Base-by-base conservation (phyloP, 2,329 filamentous ascomycete genomes). In the Triangularia verruculosa region DNA sequence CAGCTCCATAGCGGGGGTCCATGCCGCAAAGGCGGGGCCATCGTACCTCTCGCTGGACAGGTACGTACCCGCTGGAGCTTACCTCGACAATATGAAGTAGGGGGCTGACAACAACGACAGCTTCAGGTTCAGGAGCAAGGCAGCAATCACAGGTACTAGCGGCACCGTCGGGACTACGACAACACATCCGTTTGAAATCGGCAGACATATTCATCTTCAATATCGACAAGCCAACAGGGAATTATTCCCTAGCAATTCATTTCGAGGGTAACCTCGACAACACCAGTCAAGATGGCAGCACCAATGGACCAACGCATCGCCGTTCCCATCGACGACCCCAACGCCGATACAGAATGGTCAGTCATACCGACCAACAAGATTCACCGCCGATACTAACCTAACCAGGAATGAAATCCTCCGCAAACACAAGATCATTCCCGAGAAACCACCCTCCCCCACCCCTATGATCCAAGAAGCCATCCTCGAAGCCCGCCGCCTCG, bases 291-390 rank as follows among this genome's bases (percentile, higher is more conserved):
- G 12, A 89, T 89, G 86, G 85, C 86, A 17, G 84, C 85, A 30
- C 86, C 86, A 34, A 72, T 77, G 69, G 87, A 89, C 61, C 85
- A 89, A 72, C 80, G 87, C 55, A 87, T 89, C 69, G 83, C 83
- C 72, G 95, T 99, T 65, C 93, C 93, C 53, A 90, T 99, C 70
- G 92, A 96, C 74, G 89, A 98, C 74, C 94, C 94, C 30, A 96
- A 98, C 74, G 95, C 93, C 67, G 95, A 99, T 75, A 99, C 95
- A 67, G 95, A 99, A 89, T 99, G 95, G 95, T 93, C 80, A 67
- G 64, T 25, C 22, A 54, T 4, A 27, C 51, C 20, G 12, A 2
- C 9, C 3, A 4, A 24, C 22, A 17, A n/a, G n/a, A n/a, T 57
- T 62, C 32, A 55, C 20, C 17, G 9, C 22, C 15, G 20, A 17